Conservation (phyloP, 148 eudicot species). For the Rhododendron molle region DNA sequence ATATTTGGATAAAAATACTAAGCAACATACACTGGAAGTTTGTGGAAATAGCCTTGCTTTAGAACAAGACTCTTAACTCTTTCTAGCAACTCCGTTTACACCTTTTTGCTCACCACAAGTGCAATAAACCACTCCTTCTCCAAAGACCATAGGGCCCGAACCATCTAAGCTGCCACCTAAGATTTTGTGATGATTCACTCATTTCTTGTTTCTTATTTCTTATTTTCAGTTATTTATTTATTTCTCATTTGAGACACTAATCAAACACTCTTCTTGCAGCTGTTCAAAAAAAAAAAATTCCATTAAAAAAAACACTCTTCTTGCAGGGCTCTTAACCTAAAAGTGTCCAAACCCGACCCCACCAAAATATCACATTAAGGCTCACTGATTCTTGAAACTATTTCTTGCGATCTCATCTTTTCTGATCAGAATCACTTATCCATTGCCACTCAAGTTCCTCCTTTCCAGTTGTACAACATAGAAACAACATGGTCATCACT, state of each 20-base stretch:
- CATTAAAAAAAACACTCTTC: not conserved
- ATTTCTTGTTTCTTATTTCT: not conserved
- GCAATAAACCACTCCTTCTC: not conserved
- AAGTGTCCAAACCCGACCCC: not conserved
- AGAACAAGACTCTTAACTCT: not conserved
- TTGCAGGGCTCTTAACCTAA: not conserved
- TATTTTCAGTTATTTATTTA: not conserved
- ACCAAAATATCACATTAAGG: not conserved
- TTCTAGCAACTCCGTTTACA: not conserved
- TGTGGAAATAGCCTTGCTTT: not conserved
- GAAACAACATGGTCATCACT: not conserved
- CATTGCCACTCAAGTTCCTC: not conserved
- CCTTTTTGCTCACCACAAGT: not conserved
- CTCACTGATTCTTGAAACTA: not conserved
- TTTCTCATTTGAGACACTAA: not conserved
- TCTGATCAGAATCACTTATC: not conserved
- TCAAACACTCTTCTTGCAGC: not conserved
- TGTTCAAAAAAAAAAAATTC: no score
- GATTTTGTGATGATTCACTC: not conserved
- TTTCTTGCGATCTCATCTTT: not conserved
- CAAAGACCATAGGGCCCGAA: not conserved
- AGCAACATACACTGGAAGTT: not conserved
- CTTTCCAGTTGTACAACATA: not conserved
- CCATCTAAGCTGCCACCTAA: not conserved
- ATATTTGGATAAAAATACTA: not conserved